These are phyloP conservation scores for Elongisporangium undulatum DNA, from an alignment of 352 stramenopile genomes.

Conservation along the genomic window DNA sequence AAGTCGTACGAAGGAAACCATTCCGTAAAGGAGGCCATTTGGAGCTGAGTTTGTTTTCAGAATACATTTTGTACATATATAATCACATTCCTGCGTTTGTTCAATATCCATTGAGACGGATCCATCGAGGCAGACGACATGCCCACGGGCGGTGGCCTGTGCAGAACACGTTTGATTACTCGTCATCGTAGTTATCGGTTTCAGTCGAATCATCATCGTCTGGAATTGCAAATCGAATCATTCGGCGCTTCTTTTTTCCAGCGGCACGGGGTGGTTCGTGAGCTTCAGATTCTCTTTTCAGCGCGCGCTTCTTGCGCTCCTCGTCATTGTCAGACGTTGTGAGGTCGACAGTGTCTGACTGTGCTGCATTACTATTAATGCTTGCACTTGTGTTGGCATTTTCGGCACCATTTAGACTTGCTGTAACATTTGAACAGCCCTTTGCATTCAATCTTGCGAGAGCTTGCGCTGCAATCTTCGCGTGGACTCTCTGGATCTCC, in stretches of 20 bases:
- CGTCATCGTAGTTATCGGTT: not conserved
- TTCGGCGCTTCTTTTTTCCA: not conserved
- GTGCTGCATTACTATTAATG: not conserved
- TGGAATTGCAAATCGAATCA: not conserved
- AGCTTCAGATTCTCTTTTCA: not conserved
- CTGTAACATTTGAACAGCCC: not conserved
- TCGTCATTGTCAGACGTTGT: not conserved
- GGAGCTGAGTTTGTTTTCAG: not conserved
- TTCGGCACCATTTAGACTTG: not conserved
- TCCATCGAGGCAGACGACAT: not conserved
- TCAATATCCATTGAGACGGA: not conserved
- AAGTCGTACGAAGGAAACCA: conserved; percentile 24
- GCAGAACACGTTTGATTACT: not conserved
- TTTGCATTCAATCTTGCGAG: not conserved
- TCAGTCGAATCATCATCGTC: not conserved
- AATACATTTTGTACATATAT: not conserved
- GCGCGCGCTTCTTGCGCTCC: not conserved
- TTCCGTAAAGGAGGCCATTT: not conserved
- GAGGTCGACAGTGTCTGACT: not conserved
- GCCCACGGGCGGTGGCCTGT: not conserved
- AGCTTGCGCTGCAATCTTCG: not conserved
- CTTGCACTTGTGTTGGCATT: not conserved
- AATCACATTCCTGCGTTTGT: not conserved
- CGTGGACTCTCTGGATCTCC: conserved; percentile 1
- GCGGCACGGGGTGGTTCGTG: not conserved